Base-by-base conservation (phyloP, 192 early-diverging fungal genomes). In the Radiomyces spectabilis region DNA sequence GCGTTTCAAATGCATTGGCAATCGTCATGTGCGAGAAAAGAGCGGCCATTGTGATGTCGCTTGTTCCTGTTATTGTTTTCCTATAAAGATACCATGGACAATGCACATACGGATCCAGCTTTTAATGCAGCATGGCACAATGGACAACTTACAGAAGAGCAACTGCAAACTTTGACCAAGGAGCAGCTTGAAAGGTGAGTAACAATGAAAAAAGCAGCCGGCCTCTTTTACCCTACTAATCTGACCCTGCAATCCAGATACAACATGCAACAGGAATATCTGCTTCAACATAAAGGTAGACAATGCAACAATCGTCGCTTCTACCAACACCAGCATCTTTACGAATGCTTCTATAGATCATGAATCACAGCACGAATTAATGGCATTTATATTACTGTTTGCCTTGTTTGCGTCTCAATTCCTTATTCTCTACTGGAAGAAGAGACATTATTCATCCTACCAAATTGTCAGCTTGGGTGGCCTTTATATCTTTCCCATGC, bases 371-470 rank as follows among this genome's bases (percentile, higher is more conserved):
- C 80, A 82, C 59, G 71, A 74, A 8, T 51, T 62, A 27, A 82
- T 82, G 80, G 72, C 72, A 6, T 52, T 79, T 25, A 79, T 82
- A 40, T 59, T 82, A 31, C 47, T 82, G n/a, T 61, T 71, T 40
- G 53, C 77, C 10, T 44, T 82, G 25, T 69, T 82, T 41, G 68
- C 69, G 16, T 78, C 70, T 48, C 80, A 82, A 51, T 82, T 82
- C 56, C 41, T 82, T 0, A 69, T 82, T 41, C 45, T 82, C 5
- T 79, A 59, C 29, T 82, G 80, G 80, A 82, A 82, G 47, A 74
- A 77, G 52, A 72, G 75, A 29, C 75, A 82, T 40, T 79, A 75
- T 52, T 61, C 59, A 15, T 79, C 80, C 30, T 82, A 73, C 47
- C 76, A 82, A 43, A 63, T 65, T 18, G 63, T 71, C 30, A 79